Base-by-base conservation (phyloP, 1,284 basidiomycete genomes). In the Fomes fomentarius region DNA sequence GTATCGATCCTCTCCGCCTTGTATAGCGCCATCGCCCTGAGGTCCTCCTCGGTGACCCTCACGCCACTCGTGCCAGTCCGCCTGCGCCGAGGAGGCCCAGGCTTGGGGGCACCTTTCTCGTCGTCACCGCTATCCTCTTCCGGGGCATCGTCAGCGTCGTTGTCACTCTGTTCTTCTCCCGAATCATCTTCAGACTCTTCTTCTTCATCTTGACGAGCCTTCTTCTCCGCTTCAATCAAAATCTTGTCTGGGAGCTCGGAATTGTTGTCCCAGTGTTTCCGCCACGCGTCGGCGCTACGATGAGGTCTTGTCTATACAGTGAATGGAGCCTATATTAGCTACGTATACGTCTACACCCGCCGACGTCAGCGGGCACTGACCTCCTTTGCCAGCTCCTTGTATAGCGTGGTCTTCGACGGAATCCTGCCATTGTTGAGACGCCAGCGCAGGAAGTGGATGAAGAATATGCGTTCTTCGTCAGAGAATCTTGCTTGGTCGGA, bases 31-130 rank as follows among this genome's bases (percentile, higher is more conserved):
- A 54, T 49, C 4, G 41, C 28, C 1, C 28, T 26, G 5, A 45
- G 34, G 21, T 57, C 55, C 3, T 43, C 52, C 9, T 57, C 50
- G 21, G 55, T 60, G 31, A 57, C 31, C 33, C 14, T 31, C 35
- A 21, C 17, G n/a, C 28, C 28, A 30, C 28, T n/a, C n/a, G n/a
- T n/a, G n/a, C 28, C 28, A 30, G 28, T 7, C 28, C 28, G 28
- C 6, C 28, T 6, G 12, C 28, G 7, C 28, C 28, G 28, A 30
- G 7, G 28, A 6, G 28, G 28, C 28, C 28, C n/a, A n/a, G n/a
- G n/a, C n/a, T n/a, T n/a, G n/a, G 28, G 6, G 28, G 6, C 12
- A 30, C 28, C 7, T 30, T 30, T 6, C 7, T 30, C 28, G 6
- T 30, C 28, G 28, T 30, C 28, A 7, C n/a, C 28, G 12, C 6